These are phyloP conservation scores for Carex myosuroides DNA, from an alignment of 176 grass and related monocot genomes.

Conservation along the genomic window DNA sequence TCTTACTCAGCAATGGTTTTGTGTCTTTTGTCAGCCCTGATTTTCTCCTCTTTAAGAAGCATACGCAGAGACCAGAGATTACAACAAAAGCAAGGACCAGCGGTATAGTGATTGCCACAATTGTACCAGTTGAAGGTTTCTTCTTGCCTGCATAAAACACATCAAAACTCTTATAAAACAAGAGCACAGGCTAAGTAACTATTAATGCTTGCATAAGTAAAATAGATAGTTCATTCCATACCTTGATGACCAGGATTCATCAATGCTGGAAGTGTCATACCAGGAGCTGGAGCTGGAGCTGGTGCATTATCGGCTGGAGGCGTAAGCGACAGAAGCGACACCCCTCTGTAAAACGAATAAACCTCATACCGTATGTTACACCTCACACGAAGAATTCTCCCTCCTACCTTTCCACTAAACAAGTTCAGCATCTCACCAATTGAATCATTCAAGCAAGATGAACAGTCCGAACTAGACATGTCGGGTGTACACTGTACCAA, in stretches of 20 bases:
- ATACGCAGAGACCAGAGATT: not conserved
- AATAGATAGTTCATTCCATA: not conserved
- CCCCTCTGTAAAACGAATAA: not conserved
- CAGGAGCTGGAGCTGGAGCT: not conserved
- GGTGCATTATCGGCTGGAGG: not conserved
- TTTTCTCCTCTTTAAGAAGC: slow-evolving; percentile 1
- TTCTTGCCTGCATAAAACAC: not conserved
- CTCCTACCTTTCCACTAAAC: not conserved
- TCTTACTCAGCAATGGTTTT: not conserved
- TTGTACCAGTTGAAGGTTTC: not conserved
- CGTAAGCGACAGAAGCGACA: not conserved
- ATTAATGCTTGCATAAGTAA: not conserved
- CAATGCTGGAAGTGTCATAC: not conserved
- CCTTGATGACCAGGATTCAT: not conserved
- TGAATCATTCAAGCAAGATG: not conserved
- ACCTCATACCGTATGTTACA: not conserved
- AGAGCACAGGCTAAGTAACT: not conserved
- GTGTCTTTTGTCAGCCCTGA: not conserved
- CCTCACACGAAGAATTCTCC: not conserved
- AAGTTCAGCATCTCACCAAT: not conserved
- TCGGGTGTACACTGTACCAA: not conserved
- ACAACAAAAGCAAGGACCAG: not conserved
- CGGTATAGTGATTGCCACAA: not conserved
- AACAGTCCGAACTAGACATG: not conserved
- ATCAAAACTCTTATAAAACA: too few relatives aligned